These are phyloP conservation scores for Echria macrotheca DNA, from an alignment of 495 filamentous ascomycete genomes.

Conservation along the genomic window DNA sequence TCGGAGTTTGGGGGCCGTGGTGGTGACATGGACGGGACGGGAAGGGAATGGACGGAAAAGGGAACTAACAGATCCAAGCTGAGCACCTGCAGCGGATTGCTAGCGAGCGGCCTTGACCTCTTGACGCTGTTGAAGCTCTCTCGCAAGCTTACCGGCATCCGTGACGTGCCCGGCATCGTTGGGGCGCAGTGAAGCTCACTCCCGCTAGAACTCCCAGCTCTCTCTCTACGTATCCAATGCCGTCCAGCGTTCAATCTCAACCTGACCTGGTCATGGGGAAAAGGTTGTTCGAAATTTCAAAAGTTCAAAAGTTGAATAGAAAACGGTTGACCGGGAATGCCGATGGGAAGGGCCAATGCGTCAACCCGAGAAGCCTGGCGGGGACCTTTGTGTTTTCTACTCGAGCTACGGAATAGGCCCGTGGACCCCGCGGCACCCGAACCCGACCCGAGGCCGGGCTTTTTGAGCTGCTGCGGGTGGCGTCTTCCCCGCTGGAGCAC, in stretches of 20 bases:
- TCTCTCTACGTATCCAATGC: no score
- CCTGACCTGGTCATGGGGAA: no score
- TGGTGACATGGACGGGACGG: neutral
- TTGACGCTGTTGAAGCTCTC: conserved; percentile 53
- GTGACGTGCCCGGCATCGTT: conserved; percentile 57
- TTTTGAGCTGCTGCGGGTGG: neutral
- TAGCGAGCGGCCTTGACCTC: conserved; percentile 44
- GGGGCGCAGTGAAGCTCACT: neutral
- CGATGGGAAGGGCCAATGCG: conserved; percentile 1
- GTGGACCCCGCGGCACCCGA: neutral
- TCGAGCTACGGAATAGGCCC: neutral
- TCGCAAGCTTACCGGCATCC: conserved; percentile 62
- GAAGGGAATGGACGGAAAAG: neutral
- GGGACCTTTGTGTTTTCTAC: neutral
- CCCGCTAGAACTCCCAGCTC: neutral
- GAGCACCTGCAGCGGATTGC: conserved; percentile 54
- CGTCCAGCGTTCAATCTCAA: no score
- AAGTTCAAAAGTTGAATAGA: no score
- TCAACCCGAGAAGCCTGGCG: neutral
- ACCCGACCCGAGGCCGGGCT: neutral
- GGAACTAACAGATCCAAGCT: conserved; percentile 76
- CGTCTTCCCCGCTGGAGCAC: neutral
- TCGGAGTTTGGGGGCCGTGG: neutral
- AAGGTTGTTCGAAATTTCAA: no score
- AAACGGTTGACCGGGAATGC: conserved; percentile 1